Conservation (phyloP, 768 basidiomycete species). For the Krasilnikovozyma curviuscula region DNA sequence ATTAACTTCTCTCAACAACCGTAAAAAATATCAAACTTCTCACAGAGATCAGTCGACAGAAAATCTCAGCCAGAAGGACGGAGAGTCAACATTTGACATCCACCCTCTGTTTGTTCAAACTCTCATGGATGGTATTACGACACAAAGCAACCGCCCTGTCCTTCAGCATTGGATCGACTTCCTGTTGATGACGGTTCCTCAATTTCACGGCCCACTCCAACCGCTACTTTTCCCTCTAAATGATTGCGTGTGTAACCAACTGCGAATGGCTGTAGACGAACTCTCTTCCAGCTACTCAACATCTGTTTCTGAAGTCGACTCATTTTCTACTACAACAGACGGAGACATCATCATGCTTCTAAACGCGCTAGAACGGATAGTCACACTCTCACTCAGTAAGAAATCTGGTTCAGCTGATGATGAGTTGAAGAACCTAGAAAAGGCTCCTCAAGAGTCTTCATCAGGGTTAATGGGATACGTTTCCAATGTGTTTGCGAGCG, state of each 20-base stretch:
- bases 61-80: background rate
- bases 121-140: slow-evolving; percentile 58
- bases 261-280: slow-evolving; percentile 34
- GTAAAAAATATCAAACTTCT: background rate
- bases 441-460: too few relatives aligned
- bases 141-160: slow-evolving; percentile 50
- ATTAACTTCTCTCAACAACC: background rate
- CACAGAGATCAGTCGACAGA: background rate
- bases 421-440: too few relatives aligned
- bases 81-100: slow-evolving; percentile 27
- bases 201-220: slow-evolving; percentile 54
- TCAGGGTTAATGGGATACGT: too few relatives aligned
- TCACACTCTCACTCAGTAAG: slow-evolving; percentile 50
- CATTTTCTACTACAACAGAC: slow-evolving; percentile 12
- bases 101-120: slow-evolving; percentile 59
- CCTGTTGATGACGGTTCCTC: slow-evolving; percentile 70
- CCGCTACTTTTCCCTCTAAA: slow-evolving; percentile 50
- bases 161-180: slow-evolving; percentile 96
- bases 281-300: slow-evolving; percentile 8
- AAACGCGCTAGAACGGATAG: slow-evolving; percentile 61
- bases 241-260: slow-evolving; percentile 57
- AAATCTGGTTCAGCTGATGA: background rate
- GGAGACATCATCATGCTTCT: slow-evolving; percentile 50
- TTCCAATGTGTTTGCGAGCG: too few relatives aligned
- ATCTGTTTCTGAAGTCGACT: too few relatives aligned